These are phyloP conservation scores for Asterella californica DNA, from an alignment of 225 moss, liverwort and hornwort species.

Conservation along the genomic window DNA sequence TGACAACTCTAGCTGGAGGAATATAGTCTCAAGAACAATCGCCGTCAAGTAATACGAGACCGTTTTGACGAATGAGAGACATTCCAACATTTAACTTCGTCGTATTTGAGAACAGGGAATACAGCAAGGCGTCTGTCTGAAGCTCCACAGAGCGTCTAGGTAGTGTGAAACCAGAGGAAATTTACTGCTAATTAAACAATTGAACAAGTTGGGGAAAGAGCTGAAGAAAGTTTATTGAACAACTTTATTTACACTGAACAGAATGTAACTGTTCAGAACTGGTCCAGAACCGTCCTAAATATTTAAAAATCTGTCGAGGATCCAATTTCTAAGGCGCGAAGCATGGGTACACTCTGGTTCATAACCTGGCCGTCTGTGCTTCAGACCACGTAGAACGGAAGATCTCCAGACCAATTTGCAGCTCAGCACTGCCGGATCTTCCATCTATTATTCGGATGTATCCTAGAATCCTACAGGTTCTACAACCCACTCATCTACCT, in stretches of 20 bases:
- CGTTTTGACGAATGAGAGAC: no score
- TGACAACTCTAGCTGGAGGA: no score
- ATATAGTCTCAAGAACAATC: no score
- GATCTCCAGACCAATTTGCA: not conserved
- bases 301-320: not conserved
- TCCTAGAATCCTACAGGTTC: not conserved
- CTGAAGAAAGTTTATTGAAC: not conserved
- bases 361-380: not conserved
- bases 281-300: not conserved
- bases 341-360: not conserved
- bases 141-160: not conserved
- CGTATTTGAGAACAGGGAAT: no score
- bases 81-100: no score
- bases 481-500: not conserved
- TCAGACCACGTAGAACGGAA: not conserved
- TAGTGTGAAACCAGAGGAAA: not conserved
- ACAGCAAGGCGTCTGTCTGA: no score
- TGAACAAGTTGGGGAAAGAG: not conserved
- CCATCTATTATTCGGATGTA: not conserved
- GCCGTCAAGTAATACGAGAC: no score
- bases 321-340: not conserved
- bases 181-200: not conserved
- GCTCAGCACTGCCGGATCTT: not conserved
- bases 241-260: constrained; percentile 10
- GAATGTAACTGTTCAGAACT: not conserved